These are phyloP conservation scores for Cunninghamia lanceolata DNA, from an alignment of 75 land plant genomes.

Conservation along the genomic window DNA sequence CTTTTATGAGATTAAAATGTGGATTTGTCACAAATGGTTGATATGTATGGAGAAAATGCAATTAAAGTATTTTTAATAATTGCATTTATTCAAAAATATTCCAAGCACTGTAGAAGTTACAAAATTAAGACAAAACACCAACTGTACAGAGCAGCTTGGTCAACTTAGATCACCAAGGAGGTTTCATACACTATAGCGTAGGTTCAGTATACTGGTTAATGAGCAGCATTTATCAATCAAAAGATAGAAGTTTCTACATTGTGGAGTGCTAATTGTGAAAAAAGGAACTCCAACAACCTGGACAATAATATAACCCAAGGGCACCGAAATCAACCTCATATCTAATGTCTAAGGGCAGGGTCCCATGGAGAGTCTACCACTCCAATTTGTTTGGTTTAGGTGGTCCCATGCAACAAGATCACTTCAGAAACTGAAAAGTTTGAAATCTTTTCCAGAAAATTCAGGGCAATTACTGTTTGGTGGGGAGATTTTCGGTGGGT, in stretches of 20 bases:
- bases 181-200: neutral
- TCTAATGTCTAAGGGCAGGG: neutral
- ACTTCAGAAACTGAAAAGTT: neutral
- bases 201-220: neutral
- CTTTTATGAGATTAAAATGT: neutral
- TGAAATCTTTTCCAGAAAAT: neutral
- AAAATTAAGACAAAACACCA: neutral
- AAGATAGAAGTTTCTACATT: neutral
- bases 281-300: neutral
- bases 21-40: neutral
- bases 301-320: neutral
- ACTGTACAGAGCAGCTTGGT: neutral
- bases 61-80: neutral
- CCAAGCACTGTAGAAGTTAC: neutral
- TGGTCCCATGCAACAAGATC: neutral
- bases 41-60: neutral
- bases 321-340: neutral
- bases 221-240: neutral
- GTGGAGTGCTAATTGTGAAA: neutral
- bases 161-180: neutral
- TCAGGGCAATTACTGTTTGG: neutral
- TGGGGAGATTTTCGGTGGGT: no score
- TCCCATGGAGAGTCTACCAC: neutral
- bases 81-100: neutral
- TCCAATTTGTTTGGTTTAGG: neutral